Conservation (phyloP, 495 filamentous ascomycete genomes). For the Aeminium ludgeri region DNA sequence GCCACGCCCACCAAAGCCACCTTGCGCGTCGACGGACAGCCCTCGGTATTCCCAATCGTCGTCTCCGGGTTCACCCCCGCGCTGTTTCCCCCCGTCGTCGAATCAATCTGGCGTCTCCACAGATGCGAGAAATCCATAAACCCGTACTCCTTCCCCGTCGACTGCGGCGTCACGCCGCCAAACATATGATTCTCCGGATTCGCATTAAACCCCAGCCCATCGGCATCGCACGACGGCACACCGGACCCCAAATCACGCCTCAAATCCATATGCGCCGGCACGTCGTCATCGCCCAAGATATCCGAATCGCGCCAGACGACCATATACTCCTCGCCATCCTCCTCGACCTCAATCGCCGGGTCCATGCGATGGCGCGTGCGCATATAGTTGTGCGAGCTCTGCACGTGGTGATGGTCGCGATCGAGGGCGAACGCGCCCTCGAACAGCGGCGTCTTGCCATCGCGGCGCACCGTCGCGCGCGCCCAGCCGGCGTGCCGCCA, state of each 20-base stretch:
- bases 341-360: slow-evolving; percentile 37
- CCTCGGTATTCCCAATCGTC: slow-evolving; percentile 64
- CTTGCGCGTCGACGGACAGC: slow-evolving; percentile 74
- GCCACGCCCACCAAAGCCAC: slow-evolving; percentile 86
- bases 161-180: slow-evolving; percentile 17
- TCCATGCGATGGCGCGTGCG: slow-evolving; percentile 60
- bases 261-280: slow-evolving; percentile 30
- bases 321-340: slow-evolving; percentile 59
- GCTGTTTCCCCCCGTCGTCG: slow-evolving; percentile 48
- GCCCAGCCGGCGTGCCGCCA: slow-evolving; percentile 82
- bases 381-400: slow-evolving; percentile 56
- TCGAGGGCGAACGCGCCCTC: slow-evolving; percentile 76
- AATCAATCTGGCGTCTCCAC: slow-evolving; percentile 39
- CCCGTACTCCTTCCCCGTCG: slow-evolving; percentile 32
- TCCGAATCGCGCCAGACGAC: slow-evolving; percentile 84
- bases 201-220: slow-evolving; percentile 53
- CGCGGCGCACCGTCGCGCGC: slow-evolving; percentile 54
- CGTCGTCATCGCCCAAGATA: slow-evolving; percentile 30
- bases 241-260: slow-evolving; percentile 13
- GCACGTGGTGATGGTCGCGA: slow-evolving; percentile 75
- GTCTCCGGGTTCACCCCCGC: slow-evolving; percentile 66
- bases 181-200: slow-evolving; percentile 51
- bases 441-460: slow-evolving; percentile 67
- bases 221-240: slow-evolving; percentile 38
- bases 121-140: slow-evolving; percentile 37